These are phyloP conservation scores for Ophiostoma fasciatum DNA, from an alignment of 2,329 filamentous ascomycete genomes.

Conservation along the genomic window DNA sequence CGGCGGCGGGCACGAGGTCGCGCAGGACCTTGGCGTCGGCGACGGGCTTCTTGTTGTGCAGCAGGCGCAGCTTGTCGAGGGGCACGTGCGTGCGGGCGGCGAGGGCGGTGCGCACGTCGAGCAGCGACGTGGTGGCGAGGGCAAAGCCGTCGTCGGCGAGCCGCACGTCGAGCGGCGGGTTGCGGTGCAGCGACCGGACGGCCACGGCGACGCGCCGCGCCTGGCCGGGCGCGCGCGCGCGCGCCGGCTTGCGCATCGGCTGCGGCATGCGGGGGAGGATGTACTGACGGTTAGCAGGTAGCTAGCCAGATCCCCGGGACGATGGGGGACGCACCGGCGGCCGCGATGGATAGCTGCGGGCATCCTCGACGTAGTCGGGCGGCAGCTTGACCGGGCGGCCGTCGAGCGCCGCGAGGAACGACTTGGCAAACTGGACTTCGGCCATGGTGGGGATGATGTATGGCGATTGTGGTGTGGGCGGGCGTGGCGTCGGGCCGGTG, in stretches of 20 bases:
- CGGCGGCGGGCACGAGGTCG: constrained; percentile 43
- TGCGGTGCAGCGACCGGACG: constrained; percentile 59
- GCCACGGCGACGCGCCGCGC: constrained; percentile 41
- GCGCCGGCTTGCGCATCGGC: constrained; percentile 32
- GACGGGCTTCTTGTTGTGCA: constrained; percentile 79
- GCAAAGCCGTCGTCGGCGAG: constrained; percentile 34
- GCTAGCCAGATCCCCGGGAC: neutral
- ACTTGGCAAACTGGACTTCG: constrained; percentile 74
- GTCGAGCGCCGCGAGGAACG: constrained; percentile 69
- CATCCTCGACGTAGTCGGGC: constrained; percentile 82
- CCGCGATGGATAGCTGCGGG: constrained; percentile 59
- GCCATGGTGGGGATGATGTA: too few species aligned
- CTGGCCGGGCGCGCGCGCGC: constrained; percentile 31
- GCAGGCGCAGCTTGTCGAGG: constrained; percentile 68
- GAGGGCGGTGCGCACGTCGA: constrained; percentile 62
- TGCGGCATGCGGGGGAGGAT: constrained; percentile 55
- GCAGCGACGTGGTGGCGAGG: constrained; percentile 51
- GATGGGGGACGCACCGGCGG: constrained; percentile 47
- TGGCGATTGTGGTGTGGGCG: too few species aligned
- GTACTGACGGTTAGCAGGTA: constrained; percentile 33
- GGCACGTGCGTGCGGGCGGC: constrained; percentile 46
- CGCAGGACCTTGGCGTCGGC: constrained; percentile 61
- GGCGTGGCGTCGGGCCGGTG: too few species aligned
- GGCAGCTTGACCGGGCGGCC: constrained; percentile 65
- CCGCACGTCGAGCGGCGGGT: constrained; percentile 52